Base-by-base conservation (phyloP, 2,329 filamentous ascomycete species). In the Sarocladiaceae sp. region DNA sequence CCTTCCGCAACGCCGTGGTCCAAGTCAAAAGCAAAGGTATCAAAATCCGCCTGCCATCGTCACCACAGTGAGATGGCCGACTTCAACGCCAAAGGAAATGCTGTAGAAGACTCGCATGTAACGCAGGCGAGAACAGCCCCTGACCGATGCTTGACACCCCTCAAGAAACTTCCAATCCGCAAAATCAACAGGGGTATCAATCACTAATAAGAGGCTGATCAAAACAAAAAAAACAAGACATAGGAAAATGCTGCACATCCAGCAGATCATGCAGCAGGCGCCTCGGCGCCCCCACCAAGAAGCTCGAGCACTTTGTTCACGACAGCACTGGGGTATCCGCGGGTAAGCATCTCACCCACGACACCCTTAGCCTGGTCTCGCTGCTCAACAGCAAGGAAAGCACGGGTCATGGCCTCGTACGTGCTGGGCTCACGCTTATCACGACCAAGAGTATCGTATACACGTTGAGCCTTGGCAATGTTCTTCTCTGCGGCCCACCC, bases 391-490 rank as follows among this genome's bases (percentile, higher is more conserved):
- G 88, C 82, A 45, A 98, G 78, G 66, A 84, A 96, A 1, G 93
- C 93, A 35, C 93, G 79, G 4, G 90, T 95, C 93, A 98, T 98
- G 32, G 91, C 90, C 68, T 98, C 93, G 63, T 98, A 98, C 4
- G 93, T 98, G 71, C 89, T 96, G 3, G 93, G 93, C 70, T 98
- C 93, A 46, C 93, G 83, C 68, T 83, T 89, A 45, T 82, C 77
- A 21, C 80, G 76, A 7, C 82, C 78, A 3, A 98, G 82, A n/a
- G 77, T 74, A 47, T 85, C 76, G 60, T 95, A 98, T 49, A 96
- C 82, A 19, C 76, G 69, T 58, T 83, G 80, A 15, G 89, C 87
- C 64, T 88, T 90, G 48, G 70, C 66, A 34, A 97, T 85, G 51
- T 94, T 78, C 65, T 85, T 84, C 61, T 86, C 85, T 12, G 83